Evolutionary conservation across 495 filamentous ascomycete genomes (phyloP).

Genomic region (Tuber umbilicatum): DNA sequence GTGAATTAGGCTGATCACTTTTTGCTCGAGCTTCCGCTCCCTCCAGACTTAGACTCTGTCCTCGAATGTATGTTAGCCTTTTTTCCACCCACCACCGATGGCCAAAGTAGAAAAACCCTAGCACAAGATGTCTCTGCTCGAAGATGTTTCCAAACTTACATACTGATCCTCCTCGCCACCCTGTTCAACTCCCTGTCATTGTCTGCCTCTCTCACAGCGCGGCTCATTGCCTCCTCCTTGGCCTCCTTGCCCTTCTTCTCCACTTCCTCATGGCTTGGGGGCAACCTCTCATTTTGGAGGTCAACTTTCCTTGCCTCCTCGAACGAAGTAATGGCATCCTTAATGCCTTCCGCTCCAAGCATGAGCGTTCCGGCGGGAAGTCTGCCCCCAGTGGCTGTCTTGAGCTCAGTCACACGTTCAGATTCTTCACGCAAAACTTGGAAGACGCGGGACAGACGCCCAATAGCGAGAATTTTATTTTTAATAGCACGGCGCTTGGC

Average conservation of each 20-base stretch:
- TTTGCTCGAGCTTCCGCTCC: not conserved
- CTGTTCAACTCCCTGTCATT: slow-evolving; percentile 79
- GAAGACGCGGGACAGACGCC: slow-evolving; percentile 93
- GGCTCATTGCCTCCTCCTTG: slow-evolving; percentile 70
- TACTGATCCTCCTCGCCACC: slow-evolving; percentile 86
- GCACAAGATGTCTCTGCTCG: not conserved
- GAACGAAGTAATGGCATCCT: slow-evolving; percentile 95
- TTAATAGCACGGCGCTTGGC: slow-evolving; percentile 91
- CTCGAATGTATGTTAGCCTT: not conserved
- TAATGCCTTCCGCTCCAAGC: slow-evolving; percentile 96
- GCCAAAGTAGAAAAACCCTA: not conserved
- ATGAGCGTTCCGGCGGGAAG: slow-evolving; percentile 93
- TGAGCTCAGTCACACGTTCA: slow-evolving; percentile 91
- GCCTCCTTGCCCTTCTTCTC: slow-evolving; percentile 69
- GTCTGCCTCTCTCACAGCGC: slow-evolving; percentile 77
- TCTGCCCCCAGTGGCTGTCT: slow-evolving; percentile 88
- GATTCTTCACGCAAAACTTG: slow-evolving; percentile 96
- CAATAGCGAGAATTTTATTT: slow-evolving; percentile 98
- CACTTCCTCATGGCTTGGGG: slow-evolving; percentile 88
- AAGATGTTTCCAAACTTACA: slow-evolving; percentile 58
- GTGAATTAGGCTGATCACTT: not conserved
- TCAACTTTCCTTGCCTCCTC: slow-evolving; percentile 98
- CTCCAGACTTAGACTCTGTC: not conserved
- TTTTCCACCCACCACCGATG: not conserved
- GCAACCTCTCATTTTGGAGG: slow-evolving; percentile 88